phyloP scores from a whole-genome alignment of 1,284 basidiomycete species.

The Trichosporon asahii region DNA sequence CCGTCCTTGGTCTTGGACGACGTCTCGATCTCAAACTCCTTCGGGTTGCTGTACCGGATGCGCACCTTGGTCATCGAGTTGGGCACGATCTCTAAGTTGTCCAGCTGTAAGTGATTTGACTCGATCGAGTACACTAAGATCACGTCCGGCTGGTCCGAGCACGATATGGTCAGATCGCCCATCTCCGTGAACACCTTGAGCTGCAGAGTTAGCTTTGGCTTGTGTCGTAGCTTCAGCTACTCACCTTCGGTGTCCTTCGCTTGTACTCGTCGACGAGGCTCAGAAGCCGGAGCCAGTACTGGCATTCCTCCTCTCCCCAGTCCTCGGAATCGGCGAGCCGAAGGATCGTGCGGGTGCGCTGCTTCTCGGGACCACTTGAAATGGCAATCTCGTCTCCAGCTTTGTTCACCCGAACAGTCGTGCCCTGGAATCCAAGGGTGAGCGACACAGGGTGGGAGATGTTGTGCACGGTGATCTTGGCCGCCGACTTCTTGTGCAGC shows the following conservation, averaged over 20 bases:
- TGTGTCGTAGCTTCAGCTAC: slow-evolving; percentile 10
- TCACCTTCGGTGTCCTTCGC: slow-evolving; percentile 32
- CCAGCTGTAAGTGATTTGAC: neutral
- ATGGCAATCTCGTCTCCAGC: neutral
- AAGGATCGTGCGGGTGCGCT: slow-evolving; percentile 7
- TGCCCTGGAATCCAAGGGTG: slow-evolving; percentile 5
- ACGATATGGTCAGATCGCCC: slow-evolving; percentile 38
- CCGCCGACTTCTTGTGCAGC: slow-evolving; percentile 1
- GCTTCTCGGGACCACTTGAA: neutral
- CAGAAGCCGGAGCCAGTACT: slow-evolving; percentile 29
- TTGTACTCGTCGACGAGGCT: slow-evolving; percentile 34
- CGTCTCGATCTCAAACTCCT: slow-evolving; percentile 22
- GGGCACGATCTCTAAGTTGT: slow-evolving; percentile 1
- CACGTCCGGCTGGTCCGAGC: slow-evolving; percentile 38
- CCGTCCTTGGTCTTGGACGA: neutral
- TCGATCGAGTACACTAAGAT: slow-evolving; percentile 6
- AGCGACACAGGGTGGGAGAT: neutral
- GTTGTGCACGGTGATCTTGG: slow-evolving; percentile 10
- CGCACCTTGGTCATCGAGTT: slow-evolving; percentile 19
- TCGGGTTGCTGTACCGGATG: slow-evolving; percentile 25
- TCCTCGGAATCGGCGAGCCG: neutral
- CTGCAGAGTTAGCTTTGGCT: slow-evolving; percentile 23
- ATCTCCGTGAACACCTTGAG: slow-evolving; percentile 36
- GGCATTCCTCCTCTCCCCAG: slow-evolving; percentile 27
- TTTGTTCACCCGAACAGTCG: slow-evolving; percentile 6